Evolutionary conservation across 2,329 filamentous ascomycete genomes (phyloP), one percentile per base, ranked within the genome.

Genomic region (Dothistroma septosporum): DNA sequence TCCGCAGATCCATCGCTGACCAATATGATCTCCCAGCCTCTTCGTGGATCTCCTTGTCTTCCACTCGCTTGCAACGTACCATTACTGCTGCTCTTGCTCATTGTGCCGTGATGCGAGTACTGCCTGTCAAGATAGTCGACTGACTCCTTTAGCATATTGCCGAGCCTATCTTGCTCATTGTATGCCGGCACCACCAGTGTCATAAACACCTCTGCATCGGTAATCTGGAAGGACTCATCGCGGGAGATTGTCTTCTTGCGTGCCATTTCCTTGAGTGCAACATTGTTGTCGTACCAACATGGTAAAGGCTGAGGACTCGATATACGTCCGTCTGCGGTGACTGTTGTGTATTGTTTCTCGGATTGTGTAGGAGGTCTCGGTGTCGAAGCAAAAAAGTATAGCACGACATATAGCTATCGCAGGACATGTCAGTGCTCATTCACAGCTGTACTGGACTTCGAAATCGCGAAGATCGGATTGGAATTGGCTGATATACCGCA

Each of bases 141-240:
- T 1, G 94, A 92, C 76, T 99, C 94, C 71, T 95, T 87, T 12
- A 99, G 82, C 78, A 96, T 96, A 11, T 87, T 88, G 12, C 86
- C 82, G 52, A 99, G 82, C 32, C 94, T 87, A 61, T 89, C 83
- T 73, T 93, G 88, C 73, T 99, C 94, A 68, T 99, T 99, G 82
- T 92, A 99, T 10, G 94, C 94, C 0, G 94, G 94, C 48, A 99
- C 88, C 0, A 99, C 91, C 8, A 97, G 87, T 57, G 90, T 94
- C 80, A 99, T 86, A 73, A 89, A 89, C n/a, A 97, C 77, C 64
- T 92, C 87, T 14, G 92, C 84, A 1, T 87, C 82, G 65, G 92
- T 88, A 58, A 95, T 88, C 49, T 79, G 76, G 66, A 85, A 82
- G 16, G 81, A 75, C 65, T 85, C 80, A 44, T 71, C 68, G 58